These are phyloP conservation scores for Aspergillus indologenus DNA, from an alignment of 495 filamentous ascomycete genomes.

Conservation along the genomic window DNA sequence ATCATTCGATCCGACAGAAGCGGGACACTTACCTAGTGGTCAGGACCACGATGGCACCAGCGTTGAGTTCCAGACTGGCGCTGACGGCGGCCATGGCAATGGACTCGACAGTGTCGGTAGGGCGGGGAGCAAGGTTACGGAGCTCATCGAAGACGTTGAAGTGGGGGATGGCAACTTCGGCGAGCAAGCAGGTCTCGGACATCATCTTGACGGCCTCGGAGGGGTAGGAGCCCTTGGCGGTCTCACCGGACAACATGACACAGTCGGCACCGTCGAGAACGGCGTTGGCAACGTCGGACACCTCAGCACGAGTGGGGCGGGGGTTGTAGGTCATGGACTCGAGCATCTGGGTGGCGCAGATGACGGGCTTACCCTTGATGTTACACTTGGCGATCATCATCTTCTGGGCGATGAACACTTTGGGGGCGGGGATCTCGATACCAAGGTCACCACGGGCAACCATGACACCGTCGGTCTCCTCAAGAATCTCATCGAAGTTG, in stretches of 20 bases:
- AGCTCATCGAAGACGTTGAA: constrained; percentile 96
- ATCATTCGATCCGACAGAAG: neutral
- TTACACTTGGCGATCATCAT: constrained; percentile 99
- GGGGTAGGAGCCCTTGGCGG: constrained; percentile 95
- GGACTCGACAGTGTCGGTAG: constrained; percentile 81
- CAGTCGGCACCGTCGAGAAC: constrained; percentile 97
- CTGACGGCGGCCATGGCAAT: constrained; percentile 95
- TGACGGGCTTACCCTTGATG: constrained; percentile 96
- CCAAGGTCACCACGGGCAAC: constrained; percentile 97
- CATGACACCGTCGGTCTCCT: constrained; percentile 98
- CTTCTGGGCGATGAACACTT: constrained; percentile 99
- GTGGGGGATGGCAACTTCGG: constrained; percentile 94
- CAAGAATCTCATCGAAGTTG: constrained; percentile 97
- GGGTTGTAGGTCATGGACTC: constrained; percentile 99
- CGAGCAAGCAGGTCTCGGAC: constrained; percentile 93
- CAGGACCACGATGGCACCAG: constrained; percentile 88
- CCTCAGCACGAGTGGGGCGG: constrained; percentile 93
- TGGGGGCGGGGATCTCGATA: constrained; percentile 96
- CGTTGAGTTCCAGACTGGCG: constrained; percentile 90
- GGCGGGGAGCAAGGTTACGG: constrained; percentile 72
- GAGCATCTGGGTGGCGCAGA: constrained; percentile 90
- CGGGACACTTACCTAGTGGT: constrained; percentile 68
- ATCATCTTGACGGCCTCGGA: constrained; percentile 92
- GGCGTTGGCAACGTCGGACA: constrained; percentile 97
- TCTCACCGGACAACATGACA: constrained; percentile 99